Percentiles rank a stretch among this genome's conserved stretches.
Conservation (phyloP, 192 early-diverging fungal species). For the Glomus cerebriforme region DNA sequence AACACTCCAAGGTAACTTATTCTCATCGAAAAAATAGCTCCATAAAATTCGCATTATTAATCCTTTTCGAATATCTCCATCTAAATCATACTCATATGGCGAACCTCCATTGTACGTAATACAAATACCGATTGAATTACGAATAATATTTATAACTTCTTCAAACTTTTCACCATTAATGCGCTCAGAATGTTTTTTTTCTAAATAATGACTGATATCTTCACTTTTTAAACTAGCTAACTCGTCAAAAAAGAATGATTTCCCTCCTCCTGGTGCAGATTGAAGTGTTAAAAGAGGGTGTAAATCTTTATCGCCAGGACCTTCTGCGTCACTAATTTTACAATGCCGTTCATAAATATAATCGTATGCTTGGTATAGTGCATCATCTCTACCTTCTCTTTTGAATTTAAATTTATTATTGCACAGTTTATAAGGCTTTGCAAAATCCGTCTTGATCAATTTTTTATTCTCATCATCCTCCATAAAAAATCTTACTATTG, state of each 20-base stretch:
- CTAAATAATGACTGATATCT: background rate
- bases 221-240: background rate
- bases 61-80: background rate
- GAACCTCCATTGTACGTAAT: background rate
- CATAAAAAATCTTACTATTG: background rate
- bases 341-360: too few relatives aligned
- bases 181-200: background rate
- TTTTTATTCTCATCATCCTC: too few relatives aligned
- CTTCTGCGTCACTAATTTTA: too few relatives aligned
- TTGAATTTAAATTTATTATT: background rate
- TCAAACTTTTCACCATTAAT: too few relatives aligned
- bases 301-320: background rate
- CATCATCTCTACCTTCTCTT: background rate
- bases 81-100: background rate
- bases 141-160: background rate
- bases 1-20: background rate
- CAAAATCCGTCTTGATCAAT: background rate
- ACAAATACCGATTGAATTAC: background rate
- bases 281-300: background rate
- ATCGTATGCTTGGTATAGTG: background rate
- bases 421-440: background rate
- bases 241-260: slow-evolving; percentile 1
- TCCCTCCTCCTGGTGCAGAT: background rate
- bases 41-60: slow-evolving; percentile 1
- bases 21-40: too few relatives aligned